Conservation (phyloP, 257 asterid genomes). For the Penstemon barbatus region DNA sequence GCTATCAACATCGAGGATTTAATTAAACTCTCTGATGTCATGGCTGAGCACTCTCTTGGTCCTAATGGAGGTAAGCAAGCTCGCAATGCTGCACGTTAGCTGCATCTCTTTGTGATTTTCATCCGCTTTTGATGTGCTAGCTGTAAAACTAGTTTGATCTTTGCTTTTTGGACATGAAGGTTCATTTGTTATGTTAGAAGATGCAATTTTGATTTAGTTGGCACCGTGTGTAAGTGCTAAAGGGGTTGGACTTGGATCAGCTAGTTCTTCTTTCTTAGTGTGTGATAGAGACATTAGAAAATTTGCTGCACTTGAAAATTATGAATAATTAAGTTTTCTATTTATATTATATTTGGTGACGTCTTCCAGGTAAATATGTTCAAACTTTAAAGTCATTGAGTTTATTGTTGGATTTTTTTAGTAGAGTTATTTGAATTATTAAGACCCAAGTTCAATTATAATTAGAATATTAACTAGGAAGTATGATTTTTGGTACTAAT, state of each 20-base stretch:
- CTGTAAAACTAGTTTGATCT: neutral
- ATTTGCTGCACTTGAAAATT: neutral
- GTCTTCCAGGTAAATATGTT: neutral
- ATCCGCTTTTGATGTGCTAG: neutral
- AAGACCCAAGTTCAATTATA: neutral
- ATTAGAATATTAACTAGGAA: neutral
- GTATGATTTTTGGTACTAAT: neutral
- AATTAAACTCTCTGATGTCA: conserved; percentile 82
- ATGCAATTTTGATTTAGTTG: neutral
- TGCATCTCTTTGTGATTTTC: conserved; percentile 6
- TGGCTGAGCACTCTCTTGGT: conserved; percentile 95
- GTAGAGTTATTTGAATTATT: neutral
- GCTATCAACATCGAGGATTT: conserved; percentile 90
- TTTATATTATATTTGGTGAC: neutral
- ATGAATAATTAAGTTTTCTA: neutral
- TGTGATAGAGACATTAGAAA: conserved; percentile 3
- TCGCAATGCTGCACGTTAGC: conserved; percentile 8
- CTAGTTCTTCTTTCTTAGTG: neutral
- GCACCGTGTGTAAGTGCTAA: neutral
- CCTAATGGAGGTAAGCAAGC: conserved; percentile 82
- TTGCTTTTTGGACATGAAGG: conserved; percentile 11
- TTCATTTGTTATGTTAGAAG: conserved; percentile 7
- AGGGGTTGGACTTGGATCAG: neutral
- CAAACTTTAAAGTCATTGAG: neutral
- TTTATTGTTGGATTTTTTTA: neutral